A percentile compares a stretch with the other conserved stretches of the same genome.
These are phyloP conservation scores for Senecio squalidus DNA, from an alignment of 140 eudicot species.

Conservation along the genomic window DNA sequence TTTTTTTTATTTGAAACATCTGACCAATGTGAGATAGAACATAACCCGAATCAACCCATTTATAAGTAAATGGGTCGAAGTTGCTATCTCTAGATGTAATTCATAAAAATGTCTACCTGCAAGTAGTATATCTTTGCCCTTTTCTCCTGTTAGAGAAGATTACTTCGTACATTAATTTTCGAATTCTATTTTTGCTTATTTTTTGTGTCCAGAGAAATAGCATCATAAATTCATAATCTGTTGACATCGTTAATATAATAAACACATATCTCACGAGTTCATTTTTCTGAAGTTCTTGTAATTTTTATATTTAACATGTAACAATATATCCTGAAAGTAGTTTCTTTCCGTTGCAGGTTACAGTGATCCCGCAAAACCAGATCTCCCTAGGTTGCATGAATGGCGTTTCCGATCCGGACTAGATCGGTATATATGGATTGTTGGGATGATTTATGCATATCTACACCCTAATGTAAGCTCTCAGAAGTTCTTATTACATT, in stretches of 20 bases:
- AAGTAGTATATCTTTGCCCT: too few relatives aligned
- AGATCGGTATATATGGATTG: constrained; percentile 94
- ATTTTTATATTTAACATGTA: neutral
- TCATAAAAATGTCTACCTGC: too few relatives aligned
- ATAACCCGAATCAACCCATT: too few relatives aligned
- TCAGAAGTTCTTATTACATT: neutral
- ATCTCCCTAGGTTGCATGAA: constrained; percentile 81
- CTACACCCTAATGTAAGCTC: constrained; percentile 78
- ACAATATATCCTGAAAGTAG: constrained; percentile 10
- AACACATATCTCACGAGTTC: neutral
- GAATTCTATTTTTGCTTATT: too few relatives aligned
- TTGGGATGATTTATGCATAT: constrained; percentile 96
- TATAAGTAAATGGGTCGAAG: too few relatives aligned
- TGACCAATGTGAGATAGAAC: too few relatives aligned
- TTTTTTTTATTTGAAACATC: too few relatives aligned
- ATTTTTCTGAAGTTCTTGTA: neutral
- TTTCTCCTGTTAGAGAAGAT: too few relatives aligned
- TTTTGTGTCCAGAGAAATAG: too few relatives aligned
- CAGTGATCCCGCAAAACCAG: constrained; percentile 91
- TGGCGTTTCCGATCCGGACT: constrained; percentile 98
- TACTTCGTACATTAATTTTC: too few relatives aligned
- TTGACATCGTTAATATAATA: neutral
- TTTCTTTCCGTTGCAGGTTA: constrained; percentile 49
- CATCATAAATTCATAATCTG: neutral
- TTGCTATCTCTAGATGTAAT: too few relatives aligned